Base-by-base conservation (phyloP, 495 filamentous ascomycete species). In the Neurospora tetrasperma region DNA sequence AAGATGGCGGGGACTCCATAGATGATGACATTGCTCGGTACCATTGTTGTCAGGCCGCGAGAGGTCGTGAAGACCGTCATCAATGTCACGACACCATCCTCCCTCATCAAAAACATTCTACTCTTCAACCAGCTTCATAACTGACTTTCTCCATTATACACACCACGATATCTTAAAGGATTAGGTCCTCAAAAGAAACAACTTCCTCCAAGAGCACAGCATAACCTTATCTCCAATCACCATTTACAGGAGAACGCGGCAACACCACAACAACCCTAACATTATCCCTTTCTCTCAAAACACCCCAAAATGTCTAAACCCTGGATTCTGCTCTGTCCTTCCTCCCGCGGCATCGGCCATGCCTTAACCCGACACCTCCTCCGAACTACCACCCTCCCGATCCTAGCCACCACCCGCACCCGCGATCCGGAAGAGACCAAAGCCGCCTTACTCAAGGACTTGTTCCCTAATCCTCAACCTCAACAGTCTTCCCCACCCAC, bases 341-440 rank as follows among this genome's bases (percentile, higher is more conserved):
- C 92, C 12, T 93, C 90, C 12, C 85, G 91, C 31, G 93, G 93
- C 16, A 88, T 96, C 74, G 93, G 92, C 23, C 85, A 92, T 74
- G 88, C 90, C 38, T 83, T 96, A 18, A 88, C 90, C 6, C 87
- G 89, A 5, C 86, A 89, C 43, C 83, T 96, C 12, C 85, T 96
- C 16, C 80, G 82, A 70, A 87, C 84, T 20, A 93, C 92, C 9
- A 81, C 82, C 8, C 80, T 91, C 14, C 92, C 92, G 4, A 84
- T 96, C 40, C 84, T 95, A 14, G 91, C 91, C 38, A 95, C 92
- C 27, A 88, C 90, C 31, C 86, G 93, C 41, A 85, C 81, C 23
- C 85, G 72, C 79, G 86, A 42, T 42, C 68, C 76, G 83, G 1
- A 66, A 18, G 80, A 80, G 62, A 81, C 89, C 7, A 88, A 85